Base-by-base conservation (phyloP, 139 green algal genomes). In the Pseudopediastrum boryanum region DNA sequence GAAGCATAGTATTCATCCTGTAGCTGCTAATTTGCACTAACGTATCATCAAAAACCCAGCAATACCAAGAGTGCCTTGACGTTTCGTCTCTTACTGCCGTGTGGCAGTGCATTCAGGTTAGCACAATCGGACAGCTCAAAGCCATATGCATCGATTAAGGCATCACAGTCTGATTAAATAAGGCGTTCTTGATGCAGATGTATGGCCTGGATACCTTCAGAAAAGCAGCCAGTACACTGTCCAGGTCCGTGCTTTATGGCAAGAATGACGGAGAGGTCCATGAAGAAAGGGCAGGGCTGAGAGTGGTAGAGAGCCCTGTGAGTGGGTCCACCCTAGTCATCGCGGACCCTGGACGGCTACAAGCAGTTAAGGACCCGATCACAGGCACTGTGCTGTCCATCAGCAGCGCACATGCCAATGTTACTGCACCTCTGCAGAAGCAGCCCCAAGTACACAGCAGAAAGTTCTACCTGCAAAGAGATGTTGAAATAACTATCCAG, bases 231-330 rank as follows among this genome's bases (percentile, higher is more conserved):
- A 66, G 31, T 66, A 12, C 1, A 66, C 12, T 29, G 58, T 66
- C 58, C 36, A 66, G n/a, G 36, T 66, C 58, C n/a, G 39, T 39
- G 8, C 51, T 77, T 38, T 77, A 67, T 77, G 70, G 70, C 51
- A 77, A 77, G 44, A 77, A 51, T 27, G 21, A 41, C 12, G 70
- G 70, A 16, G 51, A 77, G 54, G 19, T 67, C 3, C 38, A 67
- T 36, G 9, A 68, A 52, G 38, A 77, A 29, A 23, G 51, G 1
- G 70, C 51, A 38, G 27, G 65, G 33, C 23, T 77, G 50, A 27
- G 19, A 12, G 70, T 77, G 5, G 25, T n/a, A n/a, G n/a, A 67
- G 23, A 77, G 70, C 70, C 70, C 70, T 25, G 52, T 77, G 38
- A 77, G 70, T 27, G 70, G 70, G 38, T 54, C 38, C 23, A 67